phyloP scores from a whole-genome alignment of 2,329 filamentous ascomycete species.

The Apiospora hydei region DNA sequence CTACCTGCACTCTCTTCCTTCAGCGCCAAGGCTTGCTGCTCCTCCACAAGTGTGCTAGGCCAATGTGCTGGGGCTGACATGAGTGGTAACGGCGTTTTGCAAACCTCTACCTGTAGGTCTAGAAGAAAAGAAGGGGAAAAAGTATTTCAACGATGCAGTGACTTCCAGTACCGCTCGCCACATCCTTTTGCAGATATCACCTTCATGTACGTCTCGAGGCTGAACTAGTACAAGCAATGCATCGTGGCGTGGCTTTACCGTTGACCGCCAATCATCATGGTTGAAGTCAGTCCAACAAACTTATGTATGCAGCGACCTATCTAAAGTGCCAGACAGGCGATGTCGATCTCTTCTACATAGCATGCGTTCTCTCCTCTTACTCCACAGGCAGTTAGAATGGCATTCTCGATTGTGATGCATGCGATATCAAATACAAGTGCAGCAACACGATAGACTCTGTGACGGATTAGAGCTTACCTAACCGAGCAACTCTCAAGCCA shows the following conservation, averaged over 20 bases:
- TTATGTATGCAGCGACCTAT: neutral
- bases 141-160: neutral
- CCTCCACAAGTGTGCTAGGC: neutral
- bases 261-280: constrained; percentile 11
- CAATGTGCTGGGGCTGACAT: neutral
- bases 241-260: constrained; percentile 10
- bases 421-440: no score
- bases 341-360: neutral
- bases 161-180: neutral
- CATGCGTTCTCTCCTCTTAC: neutral
- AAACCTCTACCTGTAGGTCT: neutral
- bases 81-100: neutral
- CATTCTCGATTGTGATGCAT: neutral
- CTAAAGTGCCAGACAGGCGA: neutral
- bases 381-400: neutral
- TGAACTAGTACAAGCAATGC: constrained; percentile 7
- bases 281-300: neutral
- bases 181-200: neutral
- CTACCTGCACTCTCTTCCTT: neutral
- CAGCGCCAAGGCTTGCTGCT: neutral
- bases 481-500: no score
- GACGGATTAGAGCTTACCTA: no score
- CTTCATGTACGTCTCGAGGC: constrained; percentile 1
- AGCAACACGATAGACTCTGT: no score
- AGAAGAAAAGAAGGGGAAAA: neutral